Conservation (phyloP, 495 filamentous ascomycete species). For the Neurospora discreta region DNA sequence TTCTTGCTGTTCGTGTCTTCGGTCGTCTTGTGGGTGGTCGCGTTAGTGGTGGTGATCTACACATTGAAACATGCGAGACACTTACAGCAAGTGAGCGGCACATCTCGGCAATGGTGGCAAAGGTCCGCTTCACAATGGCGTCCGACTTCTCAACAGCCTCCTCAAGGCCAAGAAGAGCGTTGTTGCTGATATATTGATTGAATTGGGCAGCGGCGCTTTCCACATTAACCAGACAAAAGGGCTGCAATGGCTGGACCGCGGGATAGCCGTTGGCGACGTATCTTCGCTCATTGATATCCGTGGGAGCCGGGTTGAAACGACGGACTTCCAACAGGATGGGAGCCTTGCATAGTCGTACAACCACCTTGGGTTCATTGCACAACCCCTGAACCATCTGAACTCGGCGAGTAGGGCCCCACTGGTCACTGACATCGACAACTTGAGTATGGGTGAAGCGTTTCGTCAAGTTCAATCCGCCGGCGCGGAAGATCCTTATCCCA, state of each 20-base stretch:
- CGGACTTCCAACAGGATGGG: slow-evolving; percentile 24
- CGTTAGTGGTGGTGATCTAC: background rate
- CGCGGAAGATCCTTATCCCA: slow-evolving; percentile 25
- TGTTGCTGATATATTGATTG: slow-evolving; percentile 17
- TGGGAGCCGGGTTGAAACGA: slow-evolving; percentile 18
- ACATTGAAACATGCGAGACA: background rate
- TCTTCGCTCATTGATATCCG: slow-evolving; percentile 20
- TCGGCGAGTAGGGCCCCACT: slow-evolving; percentile 2
- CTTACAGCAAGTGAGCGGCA: slow-evolving; percentile 11
- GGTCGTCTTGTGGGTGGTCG: background rate
- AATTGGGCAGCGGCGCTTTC: slow-evolving; percentile 21
- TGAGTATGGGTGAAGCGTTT: slow-evolving; percentile 26
- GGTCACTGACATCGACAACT: slow-evolving; percentile 22
- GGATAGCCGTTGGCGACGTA: slow-evolving; percentile 15
- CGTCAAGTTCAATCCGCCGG: slow-evolving; percentile 28
- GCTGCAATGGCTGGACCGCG: slow-evolving; percentile 12
- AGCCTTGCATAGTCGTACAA: slow-evolving; percentile 5
- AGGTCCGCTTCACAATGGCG: slow-evolving; percentile 9
- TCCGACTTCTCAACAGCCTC: slow-evolving; percentile 8
- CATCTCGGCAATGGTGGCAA: slow-evolving; percentile 12
- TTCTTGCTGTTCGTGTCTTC: background rate
- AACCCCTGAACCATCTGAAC: slow-evolving; percentile 25
- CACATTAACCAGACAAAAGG: slow-evolving; percentile 28
- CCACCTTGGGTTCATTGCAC: slow-evolving; percentile 9
- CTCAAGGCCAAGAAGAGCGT: slow-evolving; percentile 12